phyloP scores from a whole-genome alignment of 2,329 filamentous ascomycete species.

The Diaporthe sp. region DNA sequence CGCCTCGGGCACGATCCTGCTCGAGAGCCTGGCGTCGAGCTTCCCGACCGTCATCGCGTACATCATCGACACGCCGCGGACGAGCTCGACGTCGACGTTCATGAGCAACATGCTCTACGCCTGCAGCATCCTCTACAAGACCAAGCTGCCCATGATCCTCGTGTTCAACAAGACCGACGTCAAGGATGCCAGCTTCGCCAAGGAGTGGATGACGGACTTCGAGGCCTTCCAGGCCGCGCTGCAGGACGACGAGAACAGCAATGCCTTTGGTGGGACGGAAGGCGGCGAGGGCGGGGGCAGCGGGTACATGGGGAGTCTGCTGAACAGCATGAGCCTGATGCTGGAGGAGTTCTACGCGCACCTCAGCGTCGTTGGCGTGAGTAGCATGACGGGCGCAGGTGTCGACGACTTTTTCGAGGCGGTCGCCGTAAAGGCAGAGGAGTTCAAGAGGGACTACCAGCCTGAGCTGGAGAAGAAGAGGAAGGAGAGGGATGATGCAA shows the following conservation, averaged over 20 bases:
- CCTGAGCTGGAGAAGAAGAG: conserved; percentile 88
- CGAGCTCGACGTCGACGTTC: conserved; percentile 93
- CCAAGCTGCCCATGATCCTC: conserved; percentile 96
- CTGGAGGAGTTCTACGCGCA: conserved; percentile 98
- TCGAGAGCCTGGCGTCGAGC: conserved; percentile 91
- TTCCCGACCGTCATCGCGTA: conserved; percentile 99
- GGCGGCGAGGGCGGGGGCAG: conserved; percentile 77
- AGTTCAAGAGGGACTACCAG: conserved; percentile 92
- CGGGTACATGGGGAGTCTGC: conserved; percentile 94
- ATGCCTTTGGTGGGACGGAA: conserved; percentile 81
- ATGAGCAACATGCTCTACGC: conserved; percentile 99
- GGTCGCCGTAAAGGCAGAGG: conserved; percentile 86
- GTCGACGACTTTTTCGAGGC: conserved; percentile 95
- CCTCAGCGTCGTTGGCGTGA: conserved; percentile 92
- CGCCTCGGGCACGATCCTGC: conserved; percentile 91
- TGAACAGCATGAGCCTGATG: conserved; percentile 98
- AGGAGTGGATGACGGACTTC: conserved; percentile 99
- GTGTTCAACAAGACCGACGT: conserved; percentile 99
- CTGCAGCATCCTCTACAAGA: conserved; percentile 98
- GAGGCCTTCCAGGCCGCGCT: conserved; percentile 94
- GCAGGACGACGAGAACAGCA: conserved; percentile 81
- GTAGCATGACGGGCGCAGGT: conserved; percentile 91
- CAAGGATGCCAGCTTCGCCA: conserved; percentile 89
- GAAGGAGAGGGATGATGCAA: conserved; percentile 81
- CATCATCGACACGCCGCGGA: conserved; percentile 95